Conservation (phyloP, 208 protist species). For the Strigomonas galati region DNA sequence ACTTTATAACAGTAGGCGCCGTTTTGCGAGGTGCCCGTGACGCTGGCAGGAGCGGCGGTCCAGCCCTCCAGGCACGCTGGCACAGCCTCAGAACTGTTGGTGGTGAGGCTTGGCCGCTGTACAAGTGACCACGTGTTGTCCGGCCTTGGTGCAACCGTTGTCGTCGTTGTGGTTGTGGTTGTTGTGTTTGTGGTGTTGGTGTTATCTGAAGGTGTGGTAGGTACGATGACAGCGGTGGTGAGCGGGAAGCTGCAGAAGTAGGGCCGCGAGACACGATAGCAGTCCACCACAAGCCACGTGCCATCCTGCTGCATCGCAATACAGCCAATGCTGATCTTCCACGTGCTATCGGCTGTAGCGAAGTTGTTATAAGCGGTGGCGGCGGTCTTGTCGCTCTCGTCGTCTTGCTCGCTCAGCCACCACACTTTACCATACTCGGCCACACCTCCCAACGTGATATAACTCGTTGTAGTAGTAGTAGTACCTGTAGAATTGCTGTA, state of each 20-base stretch:
- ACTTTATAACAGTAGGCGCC: conserved; percentile 48
- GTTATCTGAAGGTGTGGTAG: conserved; percentile 4
- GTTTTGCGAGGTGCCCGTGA: conserved; percentile 16
- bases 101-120: not conserved
- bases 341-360: conserved; percentile 2
- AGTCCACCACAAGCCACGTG: conserved; percentile 36
- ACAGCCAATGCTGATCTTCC: conserved; percentile 32
- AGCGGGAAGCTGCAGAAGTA: conserved; percentile 45
- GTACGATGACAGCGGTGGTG: not conserved
- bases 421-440: conserved; percentile 29
- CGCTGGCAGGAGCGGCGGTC: conserved; percentile 26
- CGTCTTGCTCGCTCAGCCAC: conserved; percentile 26
- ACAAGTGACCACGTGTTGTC: conserved; percentile 1
- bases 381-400: not conserved
- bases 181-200: conserved; percentile 1
- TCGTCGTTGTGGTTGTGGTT: conserved; percentile 8
- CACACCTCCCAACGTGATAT: conserved; percentile 22
- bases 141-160: conserved; percentile 3
- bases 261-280: conserved; percentile 19
- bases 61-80: conserved; percentile 45
- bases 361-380: conserved; percentile 1
- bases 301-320: conserved; percentile 39
- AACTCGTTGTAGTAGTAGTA: not conserved
- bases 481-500: not conserved
- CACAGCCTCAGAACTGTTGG: conserved; percentile 14